phyloP scores from a whole-genome alignment of 352 stramenopile species.

The Phytopythium vexans region DNA sequence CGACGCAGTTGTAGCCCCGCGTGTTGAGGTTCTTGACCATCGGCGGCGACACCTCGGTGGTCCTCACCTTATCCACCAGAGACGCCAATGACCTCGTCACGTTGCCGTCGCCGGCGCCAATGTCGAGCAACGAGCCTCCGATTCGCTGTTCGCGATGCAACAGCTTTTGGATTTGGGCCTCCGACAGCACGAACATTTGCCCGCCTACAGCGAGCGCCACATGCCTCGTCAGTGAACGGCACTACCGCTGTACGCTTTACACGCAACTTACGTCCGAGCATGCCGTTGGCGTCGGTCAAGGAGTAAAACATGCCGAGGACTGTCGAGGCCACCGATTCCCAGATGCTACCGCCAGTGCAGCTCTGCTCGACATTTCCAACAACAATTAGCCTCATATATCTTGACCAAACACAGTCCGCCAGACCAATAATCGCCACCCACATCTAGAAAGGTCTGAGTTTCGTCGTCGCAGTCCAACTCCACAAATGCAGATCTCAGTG shows the following conservation, averaged over 20 bases:
- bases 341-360: slow-evolving; percentile 68
- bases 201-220: slow-evolving; percentile 34
- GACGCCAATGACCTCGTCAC: slow-evolving; percentile 78
- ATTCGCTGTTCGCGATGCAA: slow-evolving; percentile 44
- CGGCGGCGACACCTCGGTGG: slow-evolving; percentile 71
- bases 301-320: slow-evolving; percentile 81
- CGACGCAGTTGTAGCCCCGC: slow-evolving; percentile 74
- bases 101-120: slow-evolving; percentile 82
- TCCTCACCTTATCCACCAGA: slow-evolving; percentile 61
- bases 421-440: slow-evolving; percentile 11
- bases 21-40: slow-evolving; percentile 79
- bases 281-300: slow-evolving; percentile 78
- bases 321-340: slow-evolving; percentile 60
- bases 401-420: not conserved
- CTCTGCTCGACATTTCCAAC: slow-evolving; percentile 31
- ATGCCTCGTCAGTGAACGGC: not conserved
- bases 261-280: slow-evolving; percentile 64
- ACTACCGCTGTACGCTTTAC: not conserved
- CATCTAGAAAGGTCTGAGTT: slow-evolving; percentile 68
- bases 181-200: slow-evolving; percentile 87
- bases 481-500: slow-evolving; percentile 60
- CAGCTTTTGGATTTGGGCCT: slow-evolving; percentile 64
- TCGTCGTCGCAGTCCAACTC: slow-evolving; percentile 74
- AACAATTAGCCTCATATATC: not conserved
- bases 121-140: slow-evolving; percentile 65